Evolutionary conservation across 2,329 filamentous ascomycete genomes (phyloP), one percentile per base, ranked within the genome.

Genomic region (Fusarium sp.): DNA sequence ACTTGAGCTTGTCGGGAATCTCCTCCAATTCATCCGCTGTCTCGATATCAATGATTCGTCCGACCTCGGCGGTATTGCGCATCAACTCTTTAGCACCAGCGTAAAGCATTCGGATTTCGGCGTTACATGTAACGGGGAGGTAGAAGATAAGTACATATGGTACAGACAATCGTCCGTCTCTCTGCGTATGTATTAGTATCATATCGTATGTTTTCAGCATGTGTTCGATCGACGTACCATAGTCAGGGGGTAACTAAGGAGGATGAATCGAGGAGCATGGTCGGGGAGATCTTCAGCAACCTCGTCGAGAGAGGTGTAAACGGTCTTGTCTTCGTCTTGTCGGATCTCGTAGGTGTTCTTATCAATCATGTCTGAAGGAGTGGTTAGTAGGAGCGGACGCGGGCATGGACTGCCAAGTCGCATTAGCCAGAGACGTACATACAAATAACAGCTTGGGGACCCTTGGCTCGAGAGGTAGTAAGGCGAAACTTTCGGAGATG

Each of bases 71-170:
- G 54, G 93, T 96, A 76, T 93, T 97, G 68, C 94, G 89, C 91
- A 98, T 94, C 78, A 98, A 81, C 82, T 99, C 96, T 80, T 97
- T 97, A 42, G 96, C 96, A 38, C 94, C 92, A 28, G 96, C 96
- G 78, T 98, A 99, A 76, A 96, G 83, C 96, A 98, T 98, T 71
- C 93, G 89, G 75, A 91, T 83, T 75, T 94, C 92, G 70, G 86
- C 88, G 77, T 97, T 97, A 81, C 93, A 96, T 47, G 95, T 97
- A 50, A 90, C 91, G 9, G 96, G 96, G 21, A 98, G 88, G 81
- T 97, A 98, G 83, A 97, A 97, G 21, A 99, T 82, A 77, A 98
- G 88, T 45, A 97, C 93, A 77, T 99, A 99, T 11, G 96, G 96
- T 4, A 97, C 94, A 7, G 93, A 91, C 42, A 94, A 79, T 26